Conservation (phyloP, 805 yeast genomes). For the Hanseniaspora guilliermondii region DNA sequence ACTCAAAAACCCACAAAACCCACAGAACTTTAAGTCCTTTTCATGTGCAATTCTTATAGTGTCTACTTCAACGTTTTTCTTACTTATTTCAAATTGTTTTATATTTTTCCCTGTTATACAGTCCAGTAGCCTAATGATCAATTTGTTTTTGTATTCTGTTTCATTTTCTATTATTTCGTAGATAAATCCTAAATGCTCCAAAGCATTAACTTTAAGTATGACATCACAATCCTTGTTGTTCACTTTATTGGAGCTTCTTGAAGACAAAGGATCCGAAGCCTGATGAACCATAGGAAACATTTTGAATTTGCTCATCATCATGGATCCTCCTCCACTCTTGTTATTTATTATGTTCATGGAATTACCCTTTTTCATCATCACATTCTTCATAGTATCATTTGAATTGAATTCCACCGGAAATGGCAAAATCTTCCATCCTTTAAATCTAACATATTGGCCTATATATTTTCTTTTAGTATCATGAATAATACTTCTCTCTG, state of each 20-base stretch:
- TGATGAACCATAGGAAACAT: slow-evolving; percentile 11
- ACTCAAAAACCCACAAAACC: slow-evolving; percentile 83
- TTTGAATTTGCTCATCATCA: neutral
- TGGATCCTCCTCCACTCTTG: neutral
- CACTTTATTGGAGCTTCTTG: neutral
- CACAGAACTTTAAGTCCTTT: slow-evolving; percentile 68
- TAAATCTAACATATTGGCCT: slow-evolving; percentile 13
- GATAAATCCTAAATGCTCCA: slow-evolving; percentile 9
- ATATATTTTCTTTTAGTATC: neutral
- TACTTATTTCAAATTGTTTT: neutral
- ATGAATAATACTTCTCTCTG: slow-evolving; percentile 12
- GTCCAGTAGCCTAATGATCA: neutral
- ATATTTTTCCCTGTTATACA: slow-evolving; percentile 2
- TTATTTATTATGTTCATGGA: neutral
- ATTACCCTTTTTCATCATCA: neutral
- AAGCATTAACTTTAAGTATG: neutral
- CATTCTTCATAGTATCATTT: neutral
- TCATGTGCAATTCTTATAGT: slow-evolving; percentile 62
- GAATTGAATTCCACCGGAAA: neutral
- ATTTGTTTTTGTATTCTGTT: neutral
- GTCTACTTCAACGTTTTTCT: neutral
- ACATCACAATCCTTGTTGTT: neutral
- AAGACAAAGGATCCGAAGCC: slow-evolving; percentile 5
- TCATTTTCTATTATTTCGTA: slow-evolving; percentile 2
- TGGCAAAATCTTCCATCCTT: slow-evolving; percentile 12